Evolutionary conservation across 1,284 basidiomycete genomes (phyloP).

Genomic region (Coniferiporia weirii): DNA sequence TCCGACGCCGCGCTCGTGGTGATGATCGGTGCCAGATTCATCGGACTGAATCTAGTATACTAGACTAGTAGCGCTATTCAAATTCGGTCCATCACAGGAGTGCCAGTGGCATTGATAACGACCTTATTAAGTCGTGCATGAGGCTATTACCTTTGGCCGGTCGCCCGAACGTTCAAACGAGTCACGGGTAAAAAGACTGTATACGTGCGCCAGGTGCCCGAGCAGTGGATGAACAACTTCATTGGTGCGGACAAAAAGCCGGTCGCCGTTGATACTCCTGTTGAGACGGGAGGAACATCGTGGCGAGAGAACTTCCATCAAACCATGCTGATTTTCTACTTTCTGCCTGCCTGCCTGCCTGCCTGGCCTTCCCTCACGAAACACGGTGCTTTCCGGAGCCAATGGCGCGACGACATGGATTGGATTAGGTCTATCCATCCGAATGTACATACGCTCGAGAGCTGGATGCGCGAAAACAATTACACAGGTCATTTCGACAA

Average conservation of each 20-base stretch:
- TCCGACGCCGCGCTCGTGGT: too few relatives aligned
- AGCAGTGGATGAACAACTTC: conserved; percentile 37
- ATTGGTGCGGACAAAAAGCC: conserved; percentile 24
- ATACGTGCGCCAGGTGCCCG: conserved; percentile 33
- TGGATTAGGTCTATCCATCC: conserved; percentile 38
- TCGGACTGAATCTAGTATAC: too few relatives aligned
- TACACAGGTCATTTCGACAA: conserved; percentile 18
- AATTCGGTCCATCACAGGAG: too few relatives aligned
- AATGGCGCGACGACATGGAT: conserved; percentile 38
- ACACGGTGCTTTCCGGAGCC: conserved; percentile 32
- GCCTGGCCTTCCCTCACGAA: too few relatives aligned
- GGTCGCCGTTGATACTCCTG: conserved; percentile 27
- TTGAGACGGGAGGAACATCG: conserved; percentile 7
- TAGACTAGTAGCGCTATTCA: too few relatives aligned
- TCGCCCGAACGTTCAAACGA: conserved; percentile 37
- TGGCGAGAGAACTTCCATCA: conserved; percentile 33
- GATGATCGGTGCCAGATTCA: too few relatives aligned
- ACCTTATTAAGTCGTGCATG: conserved; percentile 17
- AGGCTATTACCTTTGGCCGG: conserved; percentile 30
- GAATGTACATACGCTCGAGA: conserved; percentile 23
- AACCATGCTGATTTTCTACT: too few relatives aligned
- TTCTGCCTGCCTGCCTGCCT: too few relatives aligned
- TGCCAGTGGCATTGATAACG: too few relatives aligned
- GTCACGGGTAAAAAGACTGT: conserved; percentile 39
- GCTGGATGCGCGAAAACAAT: conserved; percentile 26